Conservation (phyloP, 208 protist genomes). For the Trypanosoma brucei region DNA sequence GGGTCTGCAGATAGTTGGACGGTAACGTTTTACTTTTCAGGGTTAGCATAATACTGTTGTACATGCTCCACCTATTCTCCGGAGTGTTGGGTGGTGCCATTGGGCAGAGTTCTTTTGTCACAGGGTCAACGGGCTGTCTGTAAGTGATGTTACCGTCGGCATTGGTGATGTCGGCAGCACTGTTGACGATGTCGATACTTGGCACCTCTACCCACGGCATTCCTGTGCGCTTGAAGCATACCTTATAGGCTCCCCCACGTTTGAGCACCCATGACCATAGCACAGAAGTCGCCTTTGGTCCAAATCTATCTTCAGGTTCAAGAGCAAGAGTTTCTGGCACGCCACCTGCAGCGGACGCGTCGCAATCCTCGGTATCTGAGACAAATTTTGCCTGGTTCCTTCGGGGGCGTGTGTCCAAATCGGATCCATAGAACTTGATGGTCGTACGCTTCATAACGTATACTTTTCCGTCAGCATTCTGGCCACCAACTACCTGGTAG, state of each 20-base stretch:
- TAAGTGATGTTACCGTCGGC: neutral
- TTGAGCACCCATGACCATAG: conserved; percentile 47
- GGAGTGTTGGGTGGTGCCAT: conserved; percentile 23
- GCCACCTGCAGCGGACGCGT: conserved; percentile 46
- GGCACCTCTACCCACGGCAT: conserved; percentile 65
- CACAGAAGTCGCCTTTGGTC: conserved; percentile 57
- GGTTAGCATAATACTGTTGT: conserved; percentile 39
- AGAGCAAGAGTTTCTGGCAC: conserved; percentile 49
- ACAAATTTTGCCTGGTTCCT: conserved; percentile 76
- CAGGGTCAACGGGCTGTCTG: conserved; percentile 44
- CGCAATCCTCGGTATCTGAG: conserved; percentile 43
- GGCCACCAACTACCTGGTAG: conserved; percentile 49
- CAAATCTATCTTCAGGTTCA: conserved; percentile 57
- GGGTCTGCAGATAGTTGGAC: conserved; percentile 13
- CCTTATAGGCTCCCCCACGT: conserved; percentile 52
- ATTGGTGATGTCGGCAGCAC: conserved; percentile 1
- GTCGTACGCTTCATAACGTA: conserved; percentile 27
- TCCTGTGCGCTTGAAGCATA: conserved; percentile 61
- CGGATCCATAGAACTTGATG: conserved; percentile 74
- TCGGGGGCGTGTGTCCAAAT: conserved; percentile 58
- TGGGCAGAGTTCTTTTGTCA: conserved; percentile 40
- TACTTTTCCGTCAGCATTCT: conserved; percentile 33
- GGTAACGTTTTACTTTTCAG: conserved; percentile 27
- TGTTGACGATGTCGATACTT: conserved; percentile 35
- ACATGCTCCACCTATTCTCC: conserved; percentile 30